phyloP scores from a whole-genome alignment of 495 filamentous ascomycete species.

The Penicillium pulvis region DNA sequence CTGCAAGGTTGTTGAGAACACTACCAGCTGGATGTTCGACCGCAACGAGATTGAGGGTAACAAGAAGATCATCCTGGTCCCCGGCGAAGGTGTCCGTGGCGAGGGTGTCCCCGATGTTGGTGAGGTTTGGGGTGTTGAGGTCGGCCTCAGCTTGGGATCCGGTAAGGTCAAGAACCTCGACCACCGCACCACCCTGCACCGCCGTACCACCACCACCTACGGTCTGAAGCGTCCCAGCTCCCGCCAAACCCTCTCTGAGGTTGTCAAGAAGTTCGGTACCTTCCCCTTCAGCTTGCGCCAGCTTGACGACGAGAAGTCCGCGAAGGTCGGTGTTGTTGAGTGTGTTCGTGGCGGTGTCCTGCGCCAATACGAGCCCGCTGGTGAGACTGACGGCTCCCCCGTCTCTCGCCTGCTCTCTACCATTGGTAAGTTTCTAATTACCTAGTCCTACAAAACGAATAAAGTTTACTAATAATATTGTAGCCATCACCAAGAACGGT shows the following conservation, averaged over 20 bases:
- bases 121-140: constrained; percentile 97
- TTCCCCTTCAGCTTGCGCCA: constrained; percentile 98
- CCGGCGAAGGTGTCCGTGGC: constrained; percentile 79
- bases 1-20: constrained; percentile 94
- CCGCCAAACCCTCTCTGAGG: constrained; percentile 84
- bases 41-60: constrained; percentile 96
- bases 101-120: constrained; percentile 89
- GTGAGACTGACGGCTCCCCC: constrained; percentile 81
- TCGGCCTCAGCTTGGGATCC: constrained; percentile 84
- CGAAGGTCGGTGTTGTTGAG: constrained; percentile 94
- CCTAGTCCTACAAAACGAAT: constrained; percentile 17
- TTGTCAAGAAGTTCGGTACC: constrained; percentile 92
- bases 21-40: constrained; percentile 92
- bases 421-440: constrained; percentile 64
- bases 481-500: constrained; percentile 98
- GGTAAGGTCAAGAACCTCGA: constrained; percentile 92
- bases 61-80: constrained; percentile 96
- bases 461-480: constrained; percentile 15
- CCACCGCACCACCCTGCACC: constrained; percentile 87
- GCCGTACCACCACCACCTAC: constrained; percentile 88
- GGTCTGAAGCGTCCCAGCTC: constrained; percentile 89
- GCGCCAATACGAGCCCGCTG: constrained; percentile 92
- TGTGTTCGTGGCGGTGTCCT: constrained; percentile 89
- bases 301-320: constrained; percentile 93
- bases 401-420: constrained; percentile 88